phyloP scores from a whole-genome alignment of 257 asterid genomes.

The Catharanthus roseus region DNA sequence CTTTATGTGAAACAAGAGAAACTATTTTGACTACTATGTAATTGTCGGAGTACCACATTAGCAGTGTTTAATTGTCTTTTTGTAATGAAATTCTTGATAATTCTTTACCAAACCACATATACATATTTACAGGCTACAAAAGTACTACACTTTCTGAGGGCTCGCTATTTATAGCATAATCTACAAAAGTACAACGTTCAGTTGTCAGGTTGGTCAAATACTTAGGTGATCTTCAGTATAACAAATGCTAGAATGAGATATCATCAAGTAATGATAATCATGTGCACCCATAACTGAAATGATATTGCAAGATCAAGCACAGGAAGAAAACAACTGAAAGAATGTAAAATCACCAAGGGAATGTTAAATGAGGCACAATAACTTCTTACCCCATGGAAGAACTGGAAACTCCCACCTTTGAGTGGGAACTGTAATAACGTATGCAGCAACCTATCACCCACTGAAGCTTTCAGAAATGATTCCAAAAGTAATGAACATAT shows the following conservation, averaged over 20 bases:
- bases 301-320: background rate
- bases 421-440: constrained; percentile 58
- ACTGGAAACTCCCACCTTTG: constrained; percentile 82
- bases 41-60: background rate
- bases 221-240: background rate
- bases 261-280: background rate
- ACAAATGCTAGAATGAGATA: background rate
- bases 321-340: background rate
- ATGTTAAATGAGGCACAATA: background rate
- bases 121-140: background rate
- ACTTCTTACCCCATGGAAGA: constrained; percentile 74
- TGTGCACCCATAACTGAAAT: background rate
- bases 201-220: background rate
- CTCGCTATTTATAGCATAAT: too few relatives aligned
- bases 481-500: background rate
- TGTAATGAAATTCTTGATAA: background rate
- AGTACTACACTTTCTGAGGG: background rate
- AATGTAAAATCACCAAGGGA: background rate
- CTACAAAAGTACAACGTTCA: background rate
- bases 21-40: background rate
- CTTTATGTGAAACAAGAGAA: background rate
- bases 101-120: background rate
- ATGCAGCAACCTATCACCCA: constrained; percentile 55
- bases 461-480: constrained; percentile 11
- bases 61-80: background rate